Evolutionary conservation across 306 rosid genomes (phyloP).

Genomic region (Cicer bijugum): DNA sequence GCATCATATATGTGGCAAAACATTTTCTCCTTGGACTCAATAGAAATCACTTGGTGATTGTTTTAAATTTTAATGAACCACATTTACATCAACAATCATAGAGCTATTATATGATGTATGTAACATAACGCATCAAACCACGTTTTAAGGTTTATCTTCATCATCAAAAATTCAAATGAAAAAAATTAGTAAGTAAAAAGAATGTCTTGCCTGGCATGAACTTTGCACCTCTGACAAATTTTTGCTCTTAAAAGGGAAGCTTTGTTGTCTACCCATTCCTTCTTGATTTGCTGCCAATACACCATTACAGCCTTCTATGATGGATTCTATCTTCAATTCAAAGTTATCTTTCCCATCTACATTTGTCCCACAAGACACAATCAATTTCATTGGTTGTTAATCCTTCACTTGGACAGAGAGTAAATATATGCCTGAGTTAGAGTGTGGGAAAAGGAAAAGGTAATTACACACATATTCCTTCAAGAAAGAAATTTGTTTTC

Average conservation of each 20-base stretch:
- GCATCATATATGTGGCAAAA: conserved; percentile 18
- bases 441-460: neutral
- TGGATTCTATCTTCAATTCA: conserved; percentile 61
- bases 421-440: neutral
- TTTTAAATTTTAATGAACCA: conserved; percentile 3
- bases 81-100: conserved; percentile 16
- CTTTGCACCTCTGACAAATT: conserved; percentile 62
- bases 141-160: neutral
- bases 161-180: conserved; percentile 29
- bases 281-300: conserved; percentile 47
- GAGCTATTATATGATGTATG: neutral
- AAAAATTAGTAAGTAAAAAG: conserved; percentile 25
- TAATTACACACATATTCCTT: neutral
- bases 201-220: conserved; percentile 69
- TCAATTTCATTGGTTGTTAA: conserved; percentile 26
- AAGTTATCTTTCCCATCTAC: conserved; percentile 68
- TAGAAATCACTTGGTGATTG: conserved; percentile 1
- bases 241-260: conserved; percentile 54
- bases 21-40: conserved; percentile 20
- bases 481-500: no score
- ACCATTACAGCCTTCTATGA: conserved; percentile 72
- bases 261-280: conserved; percentile 44
- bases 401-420: conserved; percentile 33
- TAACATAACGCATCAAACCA: conserved; percentile 28
- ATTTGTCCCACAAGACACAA: conserved; percentile 41